These are phyloP conservation scores for Botryotinia convoluta DNA, from an alignment of 2,329 filamentous ascomycete genomes.

Conservation along the genomic window DNA sequence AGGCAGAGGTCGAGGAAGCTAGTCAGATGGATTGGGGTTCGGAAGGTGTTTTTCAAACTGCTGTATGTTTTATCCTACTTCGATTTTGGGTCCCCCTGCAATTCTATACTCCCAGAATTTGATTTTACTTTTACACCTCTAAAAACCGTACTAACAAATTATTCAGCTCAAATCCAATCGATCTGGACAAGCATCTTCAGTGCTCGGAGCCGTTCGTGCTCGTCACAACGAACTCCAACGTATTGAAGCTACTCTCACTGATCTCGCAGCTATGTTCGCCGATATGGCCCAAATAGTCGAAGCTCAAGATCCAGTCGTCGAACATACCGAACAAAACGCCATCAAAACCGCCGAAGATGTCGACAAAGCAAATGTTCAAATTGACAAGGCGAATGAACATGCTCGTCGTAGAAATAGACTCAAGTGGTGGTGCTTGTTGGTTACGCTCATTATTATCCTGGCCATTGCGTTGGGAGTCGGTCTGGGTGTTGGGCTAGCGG, in stretches of 20 bases:
- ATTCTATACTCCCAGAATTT: no score
- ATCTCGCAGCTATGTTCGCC: conserved; percentile 68
- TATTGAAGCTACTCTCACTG: conserved; percentile 72
- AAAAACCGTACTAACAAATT: conserved; percentile 7
- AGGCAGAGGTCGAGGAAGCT: conserved; percentile 68
- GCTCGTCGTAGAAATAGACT: conserved; percentile 67
- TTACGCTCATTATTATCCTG: conserved; percentile 58
- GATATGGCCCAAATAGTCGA: conserved; percentile 74
- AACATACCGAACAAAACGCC: conserved; percentile 63
- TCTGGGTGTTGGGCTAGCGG: conserved; percentile 38
- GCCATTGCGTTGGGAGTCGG: conserved; percentile 54
- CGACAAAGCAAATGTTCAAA: conserved; percentile 65
- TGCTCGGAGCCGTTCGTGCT: conserved; percentile 75
- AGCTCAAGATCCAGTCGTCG: conserved; percentile 64
- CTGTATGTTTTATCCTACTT: conserved; percentile 53
- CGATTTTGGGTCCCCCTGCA: neutral
- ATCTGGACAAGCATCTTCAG: conserved; percentile 67
- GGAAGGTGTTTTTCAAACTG: conserved; percentile 78
- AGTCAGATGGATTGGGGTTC: conserved; percentile 70
- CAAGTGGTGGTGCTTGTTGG: conserved; percentile 76
- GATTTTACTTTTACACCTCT: no score
- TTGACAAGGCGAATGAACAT: conserved; percentile 64
- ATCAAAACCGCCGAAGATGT: conserved; percentile 64
- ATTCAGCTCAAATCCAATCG: conserved; percentile 70
- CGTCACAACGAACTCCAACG: conserved; percentile 80